A percentile compares a stretch with the other conserved stretches of the same genome.
phyloP scores from a whole-genome alignment of 1,139 yeast species.

The Pichia sp. region DNA sequence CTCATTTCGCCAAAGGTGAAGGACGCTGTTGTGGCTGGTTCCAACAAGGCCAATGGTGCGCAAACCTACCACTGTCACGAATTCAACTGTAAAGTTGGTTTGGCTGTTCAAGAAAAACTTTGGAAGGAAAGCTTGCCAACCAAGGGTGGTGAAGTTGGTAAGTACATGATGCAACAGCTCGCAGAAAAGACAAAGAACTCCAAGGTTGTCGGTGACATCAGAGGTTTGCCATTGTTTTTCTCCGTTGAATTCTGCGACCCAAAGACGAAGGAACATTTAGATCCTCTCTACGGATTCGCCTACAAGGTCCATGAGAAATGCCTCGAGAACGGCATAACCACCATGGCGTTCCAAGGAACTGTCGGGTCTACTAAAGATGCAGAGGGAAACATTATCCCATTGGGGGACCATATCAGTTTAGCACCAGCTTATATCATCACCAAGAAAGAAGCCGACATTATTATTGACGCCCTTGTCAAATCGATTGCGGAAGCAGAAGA shows the following conservation, averaged over 20 bases:
- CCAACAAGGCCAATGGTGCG: conserved; percentile 46
- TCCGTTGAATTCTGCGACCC: conserved; percentile 53
- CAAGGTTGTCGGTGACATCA: conserved; percentile 50
- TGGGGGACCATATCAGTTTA: conserved; percentile 47
- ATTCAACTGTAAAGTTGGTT: conserved; percentile 56
- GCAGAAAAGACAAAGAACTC: conserved; percentile 34
- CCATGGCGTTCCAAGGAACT: conserved; percentile 46
- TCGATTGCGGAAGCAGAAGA: conserved; percentile 20
- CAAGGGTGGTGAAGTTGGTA: conserved; percentile 49
- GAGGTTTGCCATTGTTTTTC: conserved; percentile 64
- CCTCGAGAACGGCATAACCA: conserved; percentile 41
- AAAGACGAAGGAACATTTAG: conserved; percentile 46
- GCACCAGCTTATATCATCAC: conserved; percentile 51
- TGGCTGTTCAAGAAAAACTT: conserved; percentile 54
- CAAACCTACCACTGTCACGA: conserved; percentile 62
- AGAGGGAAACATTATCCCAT: conserved; percentile 23
- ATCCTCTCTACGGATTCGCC: conserved; percentile 32
- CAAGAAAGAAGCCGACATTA: conserved; percentile 40
- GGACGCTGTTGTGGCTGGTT: conserved; percentile 42
- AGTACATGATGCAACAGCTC: conserved; percentile 43
- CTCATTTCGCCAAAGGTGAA: conserved; percentile 50
- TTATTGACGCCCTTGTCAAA: conserved; percentile 20
- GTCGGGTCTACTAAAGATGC: conserved; percentile 31
- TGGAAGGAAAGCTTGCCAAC: conserved; percentile 40
- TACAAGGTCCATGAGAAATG: conserved; percentile 36